phyloP scores from a whole-genome alignment of 352 stramenopile species.

The Globisporangium nodosum region DNA sequence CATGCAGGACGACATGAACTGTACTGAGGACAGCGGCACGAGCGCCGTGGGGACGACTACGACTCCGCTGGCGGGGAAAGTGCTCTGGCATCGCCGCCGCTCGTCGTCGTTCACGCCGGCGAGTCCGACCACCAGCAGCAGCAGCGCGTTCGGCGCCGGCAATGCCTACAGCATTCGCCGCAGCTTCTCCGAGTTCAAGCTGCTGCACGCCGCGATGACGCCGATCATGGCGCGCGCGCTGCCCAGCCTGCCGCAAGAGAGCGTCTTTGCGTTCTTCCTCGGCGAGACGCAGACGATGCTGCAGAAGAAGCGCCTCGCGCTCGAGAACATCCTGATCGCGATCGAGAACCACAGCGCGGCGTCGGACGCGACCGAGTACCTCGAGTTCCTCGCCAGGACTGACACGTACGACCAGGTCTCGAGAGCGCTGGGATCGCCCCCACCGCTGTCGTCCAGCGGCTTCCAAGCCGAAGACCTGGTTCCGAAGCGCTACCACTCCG shows the following conservation, averaged over 20 bases:
- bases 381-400: constrained; percentile 59
- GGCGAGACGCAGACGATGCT: constrained; percentile 63
- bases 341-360: constrained; percentile 52
- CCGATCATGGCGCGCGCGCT: constrained; percentile 33
- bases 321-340: constrained; percentile 54
- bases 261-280: constrained; percentile 58
- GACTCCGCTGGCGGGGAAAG: not conserved
- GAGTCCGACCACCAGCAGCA: constrained; percentile 6
- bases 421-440: constrained; percentile 22
- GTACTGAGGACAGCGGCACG: constrained; percentile 4
- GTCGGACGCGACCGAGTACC: constrained; percentile 50
- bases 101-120: constrained; percentile 9
- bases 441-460: not conserved
- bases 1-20: constrained; percentile 24
- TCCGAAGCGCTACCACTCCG: not conserved
- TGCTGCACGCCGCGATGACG: constrained; percentile 45
- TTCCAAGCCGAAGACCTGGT: not conserved
- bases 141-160: constrained; percentile 6
- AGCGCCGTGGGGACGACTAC: not conserved
- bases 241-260: constrained; percentile 47
- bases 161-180: constrained; percentile 58
- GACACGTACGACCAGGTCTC: constrained; percentile 49
- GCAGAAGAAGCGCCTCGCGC: constrained; percentile 56
- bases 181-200: constrained; percentile 65
- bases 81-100: constrained; percentile 9